phyloP scores from a whole-genome alignment of 2,329 filamentous ascomycete genomes.

The Aureobasidium leucospermi region DNA sequence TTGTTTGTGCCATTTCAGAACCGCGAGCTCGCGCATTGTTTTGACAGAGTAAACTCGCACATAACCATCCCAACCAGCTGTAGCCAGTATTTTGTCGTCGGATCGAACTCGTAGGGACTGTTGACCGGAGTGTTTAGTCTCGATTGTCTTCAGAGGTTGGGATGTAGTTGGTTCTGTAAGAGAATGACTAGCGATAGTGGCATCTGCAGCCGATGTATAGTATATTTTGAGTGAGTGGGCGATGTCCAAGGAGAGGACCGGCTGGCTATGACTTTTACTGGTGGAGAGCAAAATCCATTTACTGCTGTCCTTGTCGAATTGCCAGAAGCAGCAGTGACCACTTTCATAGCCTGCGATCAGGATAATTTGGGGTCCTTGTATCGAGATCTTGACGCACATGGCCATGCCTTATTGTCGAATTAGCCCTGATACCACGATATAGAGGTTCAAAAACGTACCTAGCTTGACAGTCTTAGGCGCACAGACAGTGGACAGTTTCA shows the following conservation, averaged over 20 bases:
- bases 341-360: conserved; percentile 79
- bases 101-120: conserved; percentile 70
- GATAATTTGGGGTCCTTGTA: conserved; percentile 42
- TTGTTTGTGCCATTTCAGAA: conserved; percentile 88
- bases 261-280: conserved; percentile 65
- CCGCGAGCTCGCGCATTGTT: conserved; percentile 78
- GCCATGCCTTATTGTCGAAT: conserved; percentile 63
- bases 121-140: conserved; percentile 87
- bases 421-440: conserved; percentile 38
- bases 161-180: conserved; percentile 32
- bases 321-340: conserved; percentile 56
- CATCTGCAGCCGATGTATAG: conserved; percentile 76
- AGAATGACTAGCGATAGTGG: conserved; percentile 68
- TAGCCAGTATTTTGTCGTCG: conserved; percentile 78
- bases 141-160: conserved; percentile 30
- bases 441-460: conserved; percentile 27
- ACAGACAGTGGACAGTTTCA: conserved; percentile 54
- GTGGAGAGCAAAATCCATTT: conserved; percentile 55
- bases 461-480: conserved; percentile 38
- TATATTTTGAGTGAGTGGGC: conserved; percentile 48
- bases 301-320: conserved; percentile 35
- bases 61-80: conserved; percentile 84
- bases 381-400: conserved; percentile 65
- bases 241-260: conserved; percentile 59
- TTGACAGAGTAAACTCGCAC: conserved; percentile 74